Evolutionary conservation across 2,329 filamentous ascomycete species (phyloP).

Genomic region (Polychaeton citri): DNA sequence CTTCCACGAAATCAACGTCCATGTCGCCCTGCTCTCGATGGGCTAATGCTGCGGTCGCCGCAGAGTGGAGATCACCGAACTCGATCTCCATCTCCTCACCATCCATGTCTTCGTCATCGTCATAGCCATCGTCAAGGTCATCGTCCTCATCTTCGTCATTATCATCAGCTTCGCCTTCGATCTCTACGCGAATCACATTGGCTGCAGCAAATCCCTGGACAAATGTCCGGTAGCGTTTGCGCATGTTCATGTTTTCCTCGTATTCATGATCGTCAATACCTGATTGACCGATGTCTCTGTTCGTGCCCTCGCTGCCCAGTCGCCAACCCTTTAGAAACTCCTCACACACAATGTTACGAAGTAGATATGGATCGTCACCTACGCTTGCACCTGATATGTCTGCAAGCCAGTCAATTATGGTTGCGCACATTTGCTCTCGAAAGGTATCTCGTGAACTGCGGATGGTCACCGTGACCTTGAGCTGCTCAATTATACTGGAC

Average conservation of each 20-base stretch:
- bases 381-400: conserved; percentile 87
- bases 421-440: conserved; percentile 96
- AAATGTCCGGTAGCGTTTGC: conserved; percentile 27
- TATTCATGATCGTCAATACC: conserved; percentile 72
- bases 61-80: conserved; percentile 17
- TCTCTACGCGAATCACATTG: conserved; percentile 14
- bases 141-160: conserved; percentile 22
- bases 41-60: conserved; percentile 19
- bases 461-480: conserved; percentile 91
- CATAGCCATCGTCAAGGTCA: conserved; percentile 20
- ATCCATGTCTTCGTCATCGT: conserved; percentile 13
- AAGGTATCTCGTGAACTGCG: conserved; percentile 90
- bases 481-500: conserved; percentile 80
- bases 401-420: conserved; percentile 87
- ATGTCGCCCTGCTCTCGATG: conserved; percentile 28
- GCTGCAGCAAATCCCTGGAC: conserved; percentile 16
- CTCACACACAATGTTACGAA: conserved; percentile 75
- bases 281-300: conserved; percentile 62
- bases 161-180: conserved; percentile 30
- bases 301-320: conserved; percentile 68
- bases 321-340: conserved; percentile 82
- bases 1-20: conserved; percentile 32
- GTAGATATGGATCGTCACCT: conserved; percentile 62
- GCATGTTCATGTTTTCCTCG: conserved; percentile 35
- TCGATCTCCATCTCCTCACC: conserved; percentile 36